phyloP scores from a whole-genome alignment of 2,329 filamentous ascomycete species.

The Fusarium begoniae region DNA sequence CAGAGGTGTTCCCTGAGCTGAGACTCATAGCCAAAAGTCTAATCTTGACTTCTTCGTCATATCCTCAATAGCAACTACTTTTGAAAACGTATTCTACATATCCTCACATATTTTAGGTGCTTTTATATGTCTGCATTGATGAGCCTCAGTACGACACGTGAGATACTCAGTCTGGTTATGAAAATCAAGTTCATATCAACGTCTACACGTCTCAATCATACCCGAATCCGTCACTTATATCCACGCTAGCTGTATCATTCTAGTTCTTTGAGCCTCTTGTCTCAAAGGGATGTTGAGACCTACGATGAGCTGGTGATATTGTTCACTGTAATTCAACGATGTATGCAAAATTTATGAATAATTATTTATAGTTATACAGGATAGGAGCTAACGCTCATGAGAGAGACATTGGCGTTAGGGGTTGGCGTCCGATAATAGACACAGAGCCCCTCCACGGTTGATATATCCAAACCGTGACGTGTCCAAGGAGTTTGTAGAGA shows the following conservation, averaged over 20 bases:
- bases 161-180: neutral
- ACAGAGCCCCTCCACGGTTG: neutral
- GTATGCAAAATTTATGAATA: neutral
- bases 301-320: neutral
- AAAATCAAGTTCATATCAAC: neutral
- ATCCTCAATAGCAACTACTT: too few species aligned
- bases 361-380: too few species aligned
- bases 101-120: neutral
- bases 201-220: too few species aligned
- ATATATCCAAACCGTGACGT: too few species aligned
- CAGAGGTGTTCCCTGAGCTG: too few species aligned
- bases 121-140: neutral
- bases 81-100: neutral
- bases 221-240: neutral
- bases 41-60: neutral
- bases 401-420: neutral
- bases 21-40: neutral
- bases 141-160: too few species aligned
- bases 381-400: neutral
- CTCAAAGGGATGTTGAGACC: neutral
- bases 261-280: neutral
- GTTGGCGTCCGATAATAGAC: neutral
- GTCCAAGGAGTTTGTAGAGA: neutral
- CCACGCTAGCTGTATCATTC: neutral
- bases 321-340: too few species aligned